Base-by-base conservation (phyloP, 768 basidiomycete species). In the Clitopilus hobsonii region DNA sequence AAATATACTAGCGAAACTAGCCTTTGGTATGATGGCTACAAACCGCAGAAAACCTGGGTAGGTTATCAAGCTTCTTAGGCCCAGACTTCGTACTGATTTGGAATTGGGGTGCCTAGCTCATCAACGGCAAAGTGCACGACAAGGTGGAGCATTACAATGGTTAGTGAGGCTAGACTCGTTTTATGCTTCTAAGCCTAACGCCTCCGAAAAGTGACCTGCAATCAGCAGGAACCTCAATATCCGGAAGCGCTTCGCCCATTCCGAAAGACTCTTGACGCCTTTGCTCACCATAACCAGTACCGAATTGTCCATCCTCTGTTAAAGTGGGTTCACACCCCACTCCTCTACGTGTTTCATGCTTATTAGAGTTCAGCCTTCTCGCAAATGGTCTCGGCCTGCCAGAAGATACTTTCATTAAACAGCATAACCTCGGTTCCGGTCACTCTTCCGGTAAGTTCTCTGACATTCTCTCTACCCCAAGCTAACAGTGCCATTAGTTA, bases 101-200 rank as follows among this genome's bases (percentile, higher is more conserved):
- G n/a, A n/a, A n/a, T n/a, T n/a, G n/a, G n/a, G n/a, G n/a, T n/a
- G n/a, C n/a, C 22, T 54, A 87, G 84, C 79, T 81, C 41, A 79
- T 86, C 47, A 80, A 80, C 36, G 75, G 74, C 16, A 85, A 84
- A 7, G 80, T 87, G 26, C 74, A 66, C n/a, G 86, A 87, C 60
- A 81, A 85, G 58, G 58, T 85, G 18, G 85, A 86, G 60, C 70
- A 77, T 52, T 86, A 86, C 61, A 83, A 80, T 58, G 72, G 85
- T 86, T 57, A 56, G 77, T 56, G 5, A 11, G n/a, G 36, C 20
- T 45, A 13, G 20, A 52, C 20, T 14, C 47, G 11, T 20, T n/a
- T 32, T 16, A 5, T 25, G n/a, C 18, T 50, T 10, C 27, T 47
- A 8, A 3, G 5, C n/a, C n/a, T 13, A 13, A 11, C 25, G 23